Evolutionary conservation across 2,329 filamentous ascomycete species (phyloP), one percentile per base, ranked within the genome.

Genomic region (Xylariaceae sp.): DNA sequence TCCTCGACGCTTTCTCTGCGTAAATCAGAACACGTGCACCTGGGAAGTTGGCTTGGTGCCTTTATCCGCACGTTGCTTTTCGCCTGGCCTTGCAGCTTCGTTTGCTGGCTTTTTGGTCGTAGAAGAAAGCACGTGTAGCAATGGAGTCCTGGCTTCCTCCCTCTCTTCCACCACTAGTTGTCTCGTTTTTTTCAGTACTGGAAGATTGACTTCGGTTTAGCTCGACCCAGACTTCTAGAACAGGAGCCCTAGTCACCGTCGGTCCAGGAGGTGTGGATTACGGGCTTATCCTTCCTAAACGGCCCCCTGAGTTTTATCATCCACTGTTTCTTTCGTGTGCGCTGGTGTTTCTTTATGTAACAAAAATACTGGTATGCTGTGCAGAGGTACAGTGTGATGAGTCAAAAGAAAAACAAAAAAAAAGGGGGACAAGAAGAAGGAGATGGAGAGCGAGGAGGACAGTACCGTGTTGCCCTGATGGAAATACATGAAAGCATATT

Each of bases 31-130:
- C n/a, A n/a, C n/a, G n/a, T n/a, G n/a, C n/a, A n/a, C n/a, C n/a
- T n/a, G 13, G 23, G 36, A n/a, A 38, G 40, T 23, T 56, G 64
- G 66, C 47, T 68, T 14, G 46, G 47, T 19, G 48, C 55, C 8
- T 61, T 66, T 37, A 48, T 66, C 33, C 54, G 48, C 21, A 43
- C 61, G 3, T 34, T 66, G 2, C 61, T 68, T 43, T 59, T 66
- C 30, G 63, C 65, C 34, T 64, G 60, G 57, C 53, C 68, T 11
- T 62, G 64, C 3, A 57, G 60, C 9, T 44, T 67, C 30, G 49
- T 64, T 21, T 50, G 47, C 16, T 58, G 49, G 40, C 43, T 65
- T 23, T 63, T 53, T 27, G 47, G 53, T 27, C 45, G 52, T 21
- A 15, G 32, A 33, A 59, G 48, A 43, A 52, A 52, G 32, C 48